A percentile compares a stretch with the other conserved stretches of the same genome.
These are phyloP conservation scores for Trichoderma simmonsii DNA, from an alignment of 2,329 filamentous ascomycete species.

Conservation along the genomic window DNA sequence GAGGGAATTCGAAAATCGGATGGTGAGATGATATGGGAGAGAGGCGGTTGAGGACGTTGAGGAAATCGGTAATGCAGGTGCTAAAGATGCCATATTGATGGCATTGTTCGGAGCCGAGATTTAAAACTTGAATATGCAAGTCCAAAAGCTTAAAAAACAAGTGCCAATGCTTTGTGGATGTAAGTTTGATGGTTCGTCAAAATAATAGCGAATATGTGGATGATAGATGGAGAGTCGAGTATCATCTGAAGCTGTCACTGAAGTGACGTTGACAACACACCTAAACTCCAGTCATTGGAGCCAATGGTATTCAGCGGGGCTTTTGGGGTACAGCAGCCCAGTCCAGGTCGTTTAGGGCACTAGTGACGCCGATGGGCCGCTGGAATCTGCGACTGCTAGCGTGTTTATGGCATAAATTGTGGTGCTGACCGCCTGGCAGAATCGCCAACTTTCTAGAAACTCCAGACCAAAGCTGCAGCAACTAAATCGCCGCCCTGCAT, in stretches of 20 bases:
- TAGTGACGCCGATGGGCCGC: slow-evolving; percentile 15
- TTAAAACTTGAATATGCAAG: background rate
- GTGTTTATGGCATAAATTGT: background rate
- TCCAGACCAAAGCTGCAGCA: background rate
- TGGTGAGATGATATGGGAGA: slow-evolving; percentile 67
- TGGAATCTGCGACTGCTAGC: slow-evolving; percentile 4
- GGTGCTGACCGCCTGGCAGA: slow-evolving; percentile 36
- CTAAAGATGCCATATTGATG: slow-evolving; percentile 26
- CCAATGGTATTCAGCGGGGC: background rate
- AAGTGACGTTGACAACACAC: slow-evolving; percentile 21
- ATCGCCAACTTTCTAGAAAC: slow-evolving; percentile 26
- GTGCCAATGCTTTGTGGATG: background rate
- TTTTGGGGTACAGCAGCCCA: background rate
- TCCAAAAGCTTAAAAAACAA: too few relatives aligned
- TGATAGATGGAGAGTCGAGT: background rate
- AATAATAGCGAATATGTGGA: background rate
- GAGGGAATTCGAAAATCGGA: slow-evolving; percentile 84
- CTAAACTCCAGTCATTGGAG: background rate
- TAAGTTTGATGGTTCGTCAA: background rate
- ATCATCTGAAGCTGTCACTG: background rate
- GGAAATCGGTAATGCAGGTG: background rate
- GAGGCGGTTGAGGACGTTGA: slow-evolving; percentile 21
- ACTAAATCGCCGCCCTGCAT: background rate
- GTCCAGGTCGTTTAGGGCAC: background rate
- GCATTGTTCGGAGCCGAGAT: slow-evolving; percentile 22